phyloP scores from a whole-genome alignment of 192 early-diverging fungal species.

The Coemansia sp. region DNA sequence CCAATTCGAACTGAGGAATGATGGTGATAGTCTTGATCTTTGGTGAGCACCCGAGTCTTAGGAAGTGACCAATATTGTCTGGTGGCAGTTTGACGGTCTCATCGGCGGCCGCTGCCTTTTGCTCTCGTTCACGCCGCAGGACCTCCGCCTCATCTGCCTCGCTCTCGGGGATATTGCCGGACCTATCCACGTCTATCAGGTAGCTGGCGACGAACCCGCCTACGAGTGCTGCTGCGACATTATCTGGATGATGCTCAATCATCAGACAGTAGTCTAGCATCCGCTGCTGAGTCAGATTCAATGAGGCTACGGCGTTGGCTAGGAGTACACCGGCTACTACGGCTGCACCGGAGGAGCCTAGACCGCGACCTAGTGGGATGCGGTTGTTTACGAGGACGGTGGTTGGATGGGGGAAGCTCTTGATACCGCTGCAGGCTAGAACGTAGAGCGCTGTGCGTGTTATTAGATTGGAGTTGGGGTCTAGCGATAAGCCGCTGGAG shows the following conservation, averaged over 20 bases:
- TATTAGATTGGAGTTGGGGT: constrained; percentile 80
- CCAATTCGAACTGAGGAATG: constrained; percentile 90
- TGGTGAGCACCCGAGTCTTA: constrained; percentile 65
- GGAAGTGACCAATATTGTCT: constrained; percentile 65
- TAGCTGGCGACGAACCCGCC: constrained; percentile 95
- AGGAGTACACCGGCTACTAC: constrained; percentile 91
- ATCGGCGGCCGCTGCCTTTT: constrained; percentile 18
- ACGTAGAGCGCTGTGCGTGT: constrained; percentile 92
- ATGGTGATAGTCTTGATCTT: constrained; percentile 74
- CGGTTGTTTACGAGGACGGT: constrained; percentile 81
- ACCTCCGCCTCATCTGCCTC: constrained; percentile 22
- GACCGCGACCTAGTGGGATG: constrained; percentile 93
- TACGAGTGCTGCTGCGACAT: constrained; percentile 89
- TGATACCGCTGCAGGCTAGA: constrained; percentile 65
- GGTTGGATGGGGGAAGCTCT: constrained; percentile 61
- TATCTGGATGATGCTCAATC: constrained; percentile 98
- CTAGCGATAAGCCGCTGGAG: constrained; percentile 75
- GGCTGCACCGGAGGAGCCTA: constrained; percentile 96
- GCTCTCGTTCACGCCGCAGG: constrained; percentile 22
- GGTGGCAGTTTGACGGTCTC: constrained; percentile 49
- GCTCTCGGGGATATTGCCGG: constrained; percentile 35
- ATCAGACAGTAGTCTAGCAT: constrained; percentile 89
- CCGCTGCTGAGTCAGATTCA: constrained; percentile 68
- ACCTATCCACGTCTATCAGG: constrained; percentile 56
- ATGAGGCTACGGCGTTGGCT: constrained; percentile 70